Base-by-base conservation (phyloP, 768 basidiomycete species). In the Lentinula detonsa region DNA sequence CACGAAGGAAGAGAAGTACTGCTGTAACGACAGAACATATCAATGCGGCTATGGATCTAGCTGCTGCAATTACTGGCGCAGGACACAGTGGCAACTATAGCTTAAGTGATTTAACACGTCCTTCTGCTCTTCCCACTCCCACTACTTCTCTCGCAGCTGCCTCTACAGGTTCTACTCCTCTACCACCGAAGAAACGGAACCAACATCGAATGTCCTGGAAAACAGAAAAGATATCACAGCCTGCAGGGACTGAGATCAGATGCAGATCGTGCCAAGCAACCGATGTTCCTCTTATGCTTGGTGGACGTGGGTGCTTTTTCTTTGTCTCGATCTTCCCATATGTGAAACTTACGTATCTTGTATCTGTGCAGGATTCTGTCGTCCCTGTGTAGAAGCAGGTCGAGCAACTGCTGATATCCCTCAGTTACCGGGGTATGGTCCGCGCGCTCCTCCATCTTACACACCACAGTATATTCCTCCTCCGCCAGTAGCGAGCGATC, bases 281-380 rank as follows among this genome's bases (percentile, higher is more conserved):
- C 15, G 86, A 88, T 66, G 89, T 91, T 13, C 90, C 90, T 6
- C 76, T 91, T n/a, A 82, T 90, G 57, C 77, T 86, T 69, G 88
- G 88, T 61, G 90, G 89, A 45, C 80, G 90, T 90, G 65, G 79
- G 88, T 79, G 28, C 5, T 58, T 54, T 7, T 50, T 18, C 34
- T 40, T 39, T 18, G 8, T 5, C 10, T 28, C 13, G 49, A 18
- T 42, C 4, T 45, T 13, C 42, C 39, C 33, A 0, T 28, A 3
- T 28, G 21, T 16, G n/a, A 52, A 37, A 63, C 43, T 18, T 8
- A 49, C 39, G 35, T 62, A 57, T 35, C 35, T 9, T 54, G 4
- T 40, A 21, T 37, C 3, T 54, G 9, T n/a, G 1, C 46, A 90
- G 88, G 85, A 61, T 90, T 79, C 68, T 91, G 88, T 72, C 82